These are phyloP conservation scores for Skeletonema menzelii DNA, from an alignment of 108 stramenopile genomes.

Conservation along the genomic window DNA sequence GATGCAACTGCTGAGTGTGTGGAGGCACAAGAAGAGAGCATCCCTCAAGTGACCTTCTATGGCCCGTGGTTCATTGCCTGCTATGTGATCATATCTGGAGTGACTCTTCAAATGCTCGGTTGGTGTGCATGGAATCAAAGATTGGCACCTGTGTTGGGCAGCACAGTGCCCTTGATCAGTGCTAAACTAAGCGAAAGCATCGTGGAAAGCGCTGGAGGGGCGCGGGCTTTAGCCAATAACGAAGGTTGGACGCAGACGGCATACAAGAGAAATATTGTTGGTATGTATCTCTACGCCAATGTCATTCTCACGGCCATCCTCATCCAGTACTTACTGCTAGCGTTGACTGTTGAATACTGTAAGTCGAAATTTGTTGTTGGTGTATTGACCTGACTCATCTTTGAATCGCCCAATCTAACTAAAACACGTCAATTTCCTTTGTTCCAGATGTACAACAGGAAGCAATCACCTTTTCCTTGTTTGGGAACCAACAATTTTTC, in stretches of 20 bases:
- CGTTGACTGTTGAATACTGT: constrained; percentile 46
- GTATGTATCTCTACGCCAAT: constrained; percentile 40
- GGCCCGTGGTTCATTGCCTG: constrained; percentile 42
- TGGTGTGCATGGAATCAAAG: constrained; percentile 66
- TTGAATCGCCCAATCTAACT: background rate
- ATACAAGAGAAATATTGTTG: constrained; percentile 50
- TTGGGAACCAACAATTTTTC: constrained; percentile 29
- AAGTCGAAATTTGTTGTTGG: background rate
- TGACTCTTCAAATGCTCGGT: constrained; percentile 40
- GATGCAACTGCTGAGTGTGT: constrained; percentile 20
- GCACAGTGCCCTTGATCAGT: constrained; percentile 19
- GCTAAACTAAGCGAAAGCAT: background rate
- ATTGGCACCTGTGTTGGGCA: constrained; percentile 37
- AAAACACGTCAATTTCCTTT: background rate
- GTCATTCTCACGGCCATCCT: constrained; percentile 36
- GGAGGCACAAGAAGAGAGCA: constrained; percentile 27
- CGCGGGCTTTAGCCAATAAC: background rate
- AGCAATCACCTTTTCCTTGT: constrained; percentile 16
- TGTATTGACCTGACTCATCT: background rate
- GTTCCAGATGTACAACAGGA: constrained; percentile 42
- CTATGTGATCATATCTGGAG: constrained; percentile 32
- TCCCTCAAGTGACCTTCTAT: constrained; percentile 31
- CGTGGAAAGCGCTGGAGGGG: background rate
- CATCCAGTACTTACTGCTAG: constrained; percentile 37
- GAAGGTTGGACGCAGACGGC: constrained; percentile 55